Evolutionary conservation across 2,329 filamentous ascomycete species (phyloP).

Genomic region (Cordyceps farinosa): DNA sequence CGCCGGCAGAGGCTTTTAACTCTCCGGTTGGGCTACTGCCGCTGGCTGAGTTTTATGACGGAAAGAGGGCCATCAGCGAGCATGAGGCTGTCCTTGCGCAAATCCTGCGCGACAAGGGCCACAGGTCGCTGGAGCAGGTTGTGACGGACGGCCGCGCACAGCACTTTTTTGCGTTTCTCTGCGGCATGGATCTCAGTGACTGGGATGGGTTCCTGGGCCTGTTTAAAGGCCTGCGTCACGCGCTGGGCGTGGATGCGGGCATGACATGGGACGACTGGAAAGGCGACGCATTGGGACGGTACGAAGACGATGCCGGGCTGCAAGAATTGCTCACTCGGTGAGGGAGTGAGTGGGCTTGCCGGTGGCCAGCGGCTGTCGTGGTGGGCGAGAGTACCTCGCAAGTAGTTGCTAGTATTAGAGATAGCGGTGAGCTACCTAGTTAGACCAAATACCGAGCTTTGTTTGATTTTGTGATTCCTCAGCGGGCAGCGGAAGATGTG

Average conservation of each 20-base stretch:
- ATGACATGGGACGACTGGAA: slow-evolving; percentile 40
- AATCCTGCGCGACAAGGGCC: slow-evolving; percentile 31
- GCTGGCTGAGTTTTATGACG: slow-evolving; percentile 38
- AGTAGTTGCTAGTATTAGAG: neutral
- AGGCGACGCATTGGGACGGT: slow-evolving; percentile 31
- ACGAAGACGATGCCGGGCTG: slow-evolving; percentile 28
- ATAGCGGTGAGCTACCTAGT: neutral
- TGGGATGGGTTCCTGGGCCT: slow-evolving; percentile 42
- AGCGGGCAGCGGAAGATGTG: no score
- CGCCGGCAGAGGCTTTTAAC: neutral
- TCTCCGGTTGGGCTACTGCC: slow-evolving; percentile 29
- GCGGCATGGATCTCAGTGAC: slow-evolving; percentile 39
- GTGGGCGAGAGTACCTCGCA: neutral
- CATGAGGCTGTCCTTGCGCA: slow-evolving; percentile 38
- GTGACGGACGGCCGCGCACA: slow-evolving; percentile 37
- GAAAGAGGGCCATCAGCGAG: slow-evolving; percentile 33
- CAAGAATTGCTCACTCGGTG: slow-evolving; percentile 19
- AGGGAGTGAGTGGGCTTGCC: neutral
- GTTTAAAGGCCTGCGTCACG: slow-evolving; percentile 37
- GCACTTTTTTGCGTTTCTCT: slow-evolving; percentile 40
- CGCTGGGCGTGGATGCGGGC: slow-evolving; percentile 30
- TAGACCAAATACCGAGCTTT: no score
- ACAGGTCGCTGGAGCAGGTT: slow-evolving; percentile 32
- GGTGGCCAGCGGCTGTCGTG: neutral
- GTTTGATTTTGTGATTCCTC: no score